A percentile compares a stretch with the other conserved stretches of the same genome.
phyloP scores from a whole-genome alignment of 179 eudicot species.

The Heliamphora pulchella region DNA sequence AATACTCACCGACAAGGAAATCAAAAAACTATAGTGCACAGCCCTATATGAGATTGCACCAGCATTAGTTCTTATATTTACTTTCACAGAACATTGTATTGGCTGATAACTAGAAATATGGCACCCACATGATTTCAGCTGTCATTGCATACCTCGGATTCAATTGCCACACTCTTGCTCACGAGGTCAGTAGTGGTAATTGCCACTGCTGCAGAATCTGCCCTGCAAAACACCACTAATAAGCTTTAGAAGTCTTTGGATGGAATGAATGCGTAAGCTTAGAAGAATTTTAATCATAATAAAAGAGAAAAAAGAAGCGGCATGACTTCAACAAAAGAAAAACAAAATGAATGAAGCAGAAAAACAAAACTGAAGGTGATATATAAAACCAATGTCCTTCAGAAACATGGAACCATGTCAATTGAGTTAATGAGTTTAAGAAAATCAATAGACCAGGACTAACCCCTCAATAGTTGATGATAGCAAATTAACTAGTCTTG shows the following conservation, averaged over 20 bases:
- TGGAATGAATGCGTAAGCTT: background rate
- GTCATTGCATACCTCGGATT: conserved; percentile 51
- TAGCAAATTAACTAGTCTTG: conserved; percentile 53
- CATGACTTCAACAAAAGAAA: background rate
- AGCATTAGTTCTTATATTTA: background rate
- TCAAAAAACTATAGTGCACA: background rate
- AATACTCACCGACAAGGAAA: background rate
- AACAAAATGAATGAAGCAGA: background rate
- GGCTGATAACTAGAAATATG: background rate
- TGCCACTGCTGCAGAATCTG: conserved; percentile 92
- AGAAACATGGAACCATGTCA: background rate
- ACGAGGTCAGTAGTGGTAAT: conserved; percentile 98
- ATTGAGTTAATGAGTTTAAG: background rate
- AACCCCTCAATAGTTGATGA: conserved; percentile 73
- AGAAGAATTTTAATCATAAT: conserved; percentile 1
- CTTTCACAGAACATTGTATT: background rate
- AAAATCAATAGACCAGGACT: conserved; percentile 17
- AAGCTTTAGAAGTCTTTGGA: conserved; percentile 15
- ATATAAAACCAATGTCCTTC: conserved; percentile 9
- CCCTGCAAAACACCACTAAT: conserved; percentile 47
- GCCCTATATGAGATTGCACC: background rate
- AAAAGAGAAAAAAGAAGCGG: background rate
- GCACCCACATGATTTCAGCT: conserved; percentile 1
- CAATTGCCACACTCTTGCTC: conserved; percentile 86
- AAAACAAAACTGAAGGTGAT: background rate